Percentiles rank a stretch among this genome's conserved stretches.
phyloP scores from a whole-genome alignment of 257 asterid genomes.

The Lycium barbarum region DNA sequence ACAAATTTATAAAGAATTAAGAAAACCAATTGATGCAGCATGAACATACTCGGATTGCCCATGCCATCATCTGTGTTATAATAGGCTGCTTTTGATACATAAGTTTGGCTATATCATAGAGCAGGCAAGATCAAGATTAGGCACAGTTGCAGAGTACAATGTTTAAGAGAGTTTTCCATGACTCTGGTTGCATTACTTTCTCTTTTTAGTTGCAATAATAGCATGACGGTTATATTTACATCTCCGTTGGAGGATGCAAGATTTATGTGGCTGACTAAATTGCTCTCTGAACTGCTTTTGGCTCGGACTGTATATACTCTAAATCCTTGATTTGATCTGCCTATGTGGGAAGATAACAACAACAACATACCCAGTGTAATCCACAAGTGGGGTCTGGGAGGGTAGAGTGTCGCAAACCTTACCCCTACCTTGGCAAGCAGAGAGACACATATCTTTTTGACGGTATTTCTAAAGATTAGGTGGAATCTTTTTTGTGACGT shows the following conservation, averaged over 20 bases:
- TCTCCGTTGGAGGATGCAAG: background rate
- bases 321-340: conserved; percentile 1
- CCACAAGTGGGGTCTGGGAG: no score
- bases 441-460: no score
- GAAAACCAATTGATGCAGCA: background rate
- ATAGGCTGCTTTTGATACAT: background rate
- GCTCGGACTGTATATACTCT: background rate
- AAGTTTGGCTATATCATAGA: background rate
- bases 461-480: no score
- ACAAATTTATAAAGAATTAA: no score
- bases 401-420: no score
- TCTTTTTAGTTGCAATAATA: background rate
- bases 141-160: background rate
- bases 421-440: no score
- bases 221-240: background rate
- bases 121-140: background rate
- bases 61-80: conserved; percentile 5
- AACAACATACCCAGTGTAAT: no score
- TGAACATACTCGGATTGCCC: background rate
- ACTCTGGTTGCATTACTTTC: background rate
- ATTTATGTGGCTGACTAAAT: background rate
- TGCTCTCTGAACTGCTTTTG: background rate
- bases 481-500: no score
- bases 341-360: no score
- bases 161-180: background rate